Conservation (phyloP, 352 stramenopile genomes). For the Phytophthora vignae region DNA sequence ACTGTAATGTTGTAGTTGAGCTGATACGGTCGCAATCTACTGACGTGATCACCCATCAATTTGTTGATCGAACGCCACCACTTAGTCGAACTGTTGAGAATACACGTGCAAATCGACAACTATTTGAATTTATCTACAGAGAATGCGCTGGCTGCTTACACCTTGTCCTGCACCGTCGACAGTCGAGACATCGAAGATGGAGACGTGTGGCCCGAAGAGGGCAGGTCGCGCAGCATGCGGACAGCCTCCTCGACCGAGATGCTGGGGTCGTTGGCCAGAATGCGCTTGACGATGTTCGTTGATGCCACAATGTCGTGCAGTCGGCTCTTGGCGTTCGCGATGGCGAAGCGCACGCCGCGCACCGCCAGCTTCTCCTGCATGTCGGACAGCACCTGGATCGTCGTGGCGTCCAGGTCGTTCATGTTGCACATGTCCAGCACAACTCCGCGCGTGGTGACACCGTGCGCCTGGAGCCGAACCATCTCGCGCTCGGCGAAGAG, state of each 20-base stretch:
- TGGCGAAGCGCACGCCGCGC: conserved; percentile 48
- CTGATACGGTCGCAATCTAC: background rate
- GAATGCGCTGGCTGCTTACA: conserved; percentile 11
- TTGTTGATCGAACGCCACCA: too few relatives aligned
- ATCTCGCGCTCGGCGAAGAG: conserved; percentile 56
- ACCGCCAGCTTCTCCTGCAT: conserved; percentile 65
- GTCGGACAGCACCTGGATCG: conserved; percentile 67
- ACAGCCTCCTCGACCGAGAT: conserved; percentile 45
- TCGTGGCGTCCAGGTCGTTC: conserved; percentile 75
- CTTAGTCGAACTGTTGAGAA: background rate
- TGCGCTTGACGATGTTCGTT: conserved; percentile 61
- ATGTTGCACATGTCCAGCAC: conserved; percentile 61
- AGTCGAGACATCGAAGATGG: conserved; percentile 30
- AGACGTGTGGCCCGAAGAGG: conserved; percentile 25
- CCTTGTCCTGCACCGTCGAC: conserved; percentile 28
- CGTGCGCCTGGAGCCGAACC: conserved; percentile 27
- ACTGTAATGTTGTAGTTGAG: background rate
- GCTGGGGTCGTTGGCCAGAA: conserved; percentile 41
- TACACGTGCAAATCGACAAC: background rate
- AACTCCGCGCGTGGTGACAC: conserved; percentile 44
- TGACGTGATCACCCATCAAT: background rate
- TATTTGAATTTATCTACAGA: conserved; percentile 3
- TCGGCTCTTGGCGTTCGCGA: conserved; percentile 54
- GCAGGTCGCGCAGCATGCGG: conserved; percentile 33
- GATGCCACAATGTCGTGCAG: conserved; percentile 53